Percentiles rank a stretch among this genome's conserved stretches.
These are phyloP conservation scores for Pseudogymnoascus sp. DNA, from an alignment of 2,329 filamentous ascomycete species.

Conservation along the genomic window DNA sequence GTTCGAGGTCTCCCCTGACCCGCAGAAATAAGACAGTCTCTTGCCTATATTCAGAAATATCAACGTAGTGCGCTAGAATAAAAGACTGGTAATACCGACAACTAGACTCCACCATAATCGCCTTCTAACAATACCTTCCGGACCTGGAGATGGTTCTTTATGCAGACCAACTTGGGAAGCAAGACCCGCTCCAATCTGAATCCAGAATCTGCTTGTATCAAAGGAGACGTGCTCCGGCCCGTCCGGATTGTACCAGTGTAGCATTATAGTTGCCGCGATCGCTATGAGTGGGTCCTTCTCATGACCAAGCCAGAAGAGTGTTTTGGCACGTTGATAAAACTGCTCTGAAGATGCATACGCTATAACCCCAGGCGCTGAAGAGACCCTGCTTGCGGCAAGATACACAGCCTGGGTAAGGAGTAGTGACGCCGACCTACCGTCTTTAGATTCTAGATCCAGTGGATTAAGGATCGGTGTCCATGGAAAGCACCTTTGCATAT, in stretches of 20 bases:
- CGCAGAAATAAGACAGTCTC: neutral
- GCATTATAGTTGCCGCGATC: constrained; percentile 27
- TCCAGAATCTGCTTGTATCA: neutral
- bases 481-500: neutral
- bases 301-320: constrained; percentile 29
- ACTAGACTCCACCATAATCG: neutral
- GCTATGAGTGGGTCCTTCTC: constrained; percentile 29
- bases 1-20: neutral
- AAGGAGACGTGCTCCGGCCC: constrained; percentile 28
- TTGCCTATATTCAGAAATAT: neutral
- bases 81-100: neutral
- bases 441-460: neutral
- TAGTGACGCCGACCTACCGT: neutral
- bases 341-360: neutral
- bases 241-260: constrained; percentile 31
- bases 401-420: neutral
- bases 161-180: neutral
- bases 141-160: neutral
- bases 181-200: neutral
- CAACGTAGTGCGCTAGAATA: no score
- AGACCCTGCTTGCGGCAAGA: neutral
- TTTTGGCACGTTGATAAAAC: constrained; percentile 28
- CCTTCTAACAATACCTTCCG: neutral
- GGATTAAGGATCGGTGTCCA: neutral
- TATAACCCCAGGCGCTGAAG: neutral